Conservation (phyloP, 108 stramenopile species). For the Stephanodiscus triporus region DNA sequence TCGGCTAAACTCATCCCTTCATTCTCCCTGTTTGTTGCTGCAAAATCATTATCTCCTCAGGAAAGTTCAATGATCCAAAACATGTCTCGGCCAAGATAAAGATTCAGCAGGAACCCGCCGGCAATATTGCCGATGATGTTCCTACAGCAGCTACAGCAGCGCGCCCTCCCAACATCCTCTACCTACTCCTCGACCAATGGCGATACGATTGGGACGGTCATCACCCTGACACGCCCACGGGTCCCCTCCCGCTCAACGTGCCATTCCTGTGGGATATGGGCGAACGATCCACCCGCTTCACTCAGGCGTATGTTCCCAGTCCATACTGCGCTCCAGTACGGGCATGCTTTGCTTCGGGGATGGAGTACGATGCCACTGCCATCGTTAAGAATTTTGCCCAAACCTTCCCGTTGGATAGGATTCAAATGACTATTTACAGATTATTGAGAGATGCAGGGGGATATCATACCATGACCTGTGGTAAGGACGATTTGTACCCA, state of each 20-base stretch:
- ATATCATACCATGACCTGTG: conserved; percentile 34
- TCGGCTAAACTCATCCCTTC: no score
- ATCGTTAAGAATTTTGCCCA: conserved; percentile 16
- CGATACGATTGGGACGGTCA: conserved; percentile 41
- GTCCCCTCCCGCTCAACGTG: conserved; percentile 16
- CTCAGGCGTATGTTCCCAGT: conserved; percentile 38
- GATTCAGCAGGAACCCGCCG: no score
- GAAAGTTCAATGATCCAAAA: no score
- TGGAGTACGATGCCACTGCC: conserved; percentile 33
- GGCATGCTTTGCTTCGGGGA: conserved; percentile 34
- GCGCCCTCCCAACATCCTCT: conserved; percentile 23
- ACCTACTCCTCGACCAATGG: conserved; percentile 41
- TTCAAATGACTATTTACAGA: conserved; percentile 25
- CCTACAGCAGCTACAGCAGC: no score
- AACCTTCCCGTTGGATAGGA: conserved; percentile 13
- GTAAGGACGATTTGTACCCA: conserved; percentile 39
- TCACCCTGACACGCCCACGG: conserved; percentile 6
- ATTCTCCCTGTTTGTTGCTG: no score
- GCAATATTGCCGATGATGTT: no score
- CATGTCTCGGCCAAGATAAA: no score
- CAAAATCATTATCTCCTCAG: no score
- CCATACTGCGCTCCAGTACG: conserved; percentile 40
- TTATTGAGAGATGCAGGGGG: conserved; percentile 23
- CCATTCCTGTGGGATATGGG: conserved; percentile 22
- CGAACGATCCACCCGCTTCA: conserved; percentile 24